A percentile compares a stretch with the other conserved stretches of the same genome.
Evolutionary conservation across 805 yeast species (phyloP).

Genomic region (Pichia phayaonensis): DNA sequence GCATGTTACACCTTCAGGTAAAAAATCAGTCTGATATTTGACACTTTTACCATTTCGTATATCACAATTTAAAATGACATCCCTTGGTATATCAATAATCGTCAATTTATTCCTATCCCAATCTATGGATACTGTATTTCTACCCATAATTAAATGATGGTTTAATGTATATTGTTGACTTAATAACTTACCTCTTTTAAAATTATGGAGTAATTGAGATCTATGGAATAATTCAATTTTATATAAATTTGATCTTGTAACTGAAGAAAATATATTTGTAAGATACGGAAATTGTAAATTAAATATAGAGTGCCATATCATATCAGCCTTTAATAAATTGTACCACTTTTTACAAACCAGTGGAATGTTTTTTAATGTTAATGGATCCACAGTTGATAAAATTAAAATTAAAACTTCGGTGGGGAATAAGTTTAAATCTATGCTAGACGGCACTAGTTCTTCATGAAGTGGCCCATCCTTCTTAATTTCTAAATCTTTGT

Average conservation of each 20-base stretch:
- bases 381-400: conserved; percentile 39
- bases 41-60: conserved; percentile 10
- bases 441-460: neutral
- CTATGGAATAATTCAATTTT: conserved; percentile 39
- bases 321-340: conserved; percentile 34
- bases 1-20: conserved; percentile 27
- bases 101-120: conserved; percentile 10
- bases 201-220: conserved; percentile 20
- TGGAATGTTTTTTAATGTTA: conserved; percentile 33
- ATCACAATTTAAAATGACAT: conserved; percentile 6
- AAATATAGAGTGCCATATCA: conserved; percentile 43
- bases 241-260: conserved; percentile 40
- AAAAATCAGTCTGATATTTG: conserved; percentile 14
- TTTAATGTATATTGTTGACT: conserved; percentile 4
- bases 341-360: conserved; percentile 45
- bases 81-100: conserved; percentile 8
- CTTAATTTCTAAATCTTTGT: neutral
- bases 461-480: neutral
- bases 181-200: conserved; percentile 5
- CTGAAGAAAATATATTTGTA: conserved; percentile 32
- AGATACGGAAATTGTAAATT: conserved; percentile 31
- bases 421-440: conserved; percentile 31
- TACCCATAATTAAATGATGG: conserved; percentile 2
- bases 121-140: conserved; percentile 2
- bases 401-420: conserved; percentile 38